Percentiles rank a stretch among this genome's conserved stretches.
phyloP scores from a whole-genome alignment of 1,284 basidiomycete genomes.

The Austroboletus sp. region DNA sequence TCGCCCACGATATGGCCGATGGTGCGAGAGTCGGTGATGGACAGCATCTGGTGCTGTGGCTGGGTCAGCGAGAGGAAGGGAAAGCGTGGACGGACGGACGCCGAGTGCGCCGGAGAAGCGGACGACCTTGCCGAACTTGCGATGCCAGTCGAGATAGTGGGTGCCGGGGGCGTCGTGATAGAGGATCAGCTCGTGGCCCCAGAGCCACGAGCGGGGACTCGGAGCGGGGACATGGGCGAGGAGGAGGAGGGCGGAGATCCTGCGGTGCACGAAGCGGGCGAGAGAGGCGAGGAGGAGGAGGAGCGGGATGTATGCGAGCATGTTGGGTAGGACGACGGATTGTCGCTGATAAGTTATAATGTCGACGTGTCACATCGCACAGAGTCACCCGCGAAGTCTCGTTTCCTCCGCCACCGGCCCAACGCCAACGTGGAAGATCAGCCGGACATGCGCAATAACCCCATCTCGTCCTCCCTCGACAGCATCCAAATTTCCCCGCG shows the following conservation, averaged over 20 bases:
- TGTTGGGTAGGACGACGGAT: too few relatives aligned
- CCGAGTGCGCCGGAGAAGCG: slow-evolving; percentile 51
- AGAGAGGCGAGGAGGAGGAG: slow-evolving; percentile 17
- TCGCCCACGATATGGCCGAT: slow-evolving; percentile 48
- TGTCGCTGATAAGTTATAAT: too few relatives aligned
- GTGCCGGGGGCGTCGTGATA: slow-evolving; percentile 45
- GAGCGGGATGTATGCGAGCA: slow-evolving; percentile 7
- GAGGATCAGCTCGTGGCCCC: slow-evolving; percentile 54
- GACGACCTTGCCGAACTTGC: slow-evolving; percentile 45
- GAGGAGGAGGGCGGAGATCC: slow-evolving; percentile 26
- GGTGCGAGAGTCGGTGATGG: slow-evolving; percentile 48
- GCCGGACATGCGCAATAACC: slow-evolving; percentile 37
- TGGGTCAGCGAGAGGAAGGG: slow-evolving; percentile 5
- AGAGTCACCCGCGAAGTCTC: slow-evolving; percentile 24
- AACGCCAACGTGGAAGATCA: slow-evolving; percentile 29
- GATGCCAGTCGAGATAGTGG: slow-evolving; percentile 47
- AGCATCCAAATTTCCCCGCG: slow-evolving; percentile 61
- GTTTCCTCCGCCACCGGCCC: slow-evolving; percentile 26
- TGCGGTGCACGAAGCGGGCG: slow-evolving; percentile 14
- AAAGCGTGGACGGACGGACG: slow-evolving; percentile 27
- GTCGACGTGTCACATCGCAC: too few relatives aligned
- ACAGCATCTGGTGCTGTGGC: slow-evolving; percentile 47
- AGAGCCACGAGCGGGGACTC: slow-evolving; percentile 40
- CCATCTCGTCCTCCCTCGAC: slow-evolving; percentile 49
- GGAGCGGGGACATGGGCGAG: slow-evolving; percentile 47